A percentile compares a stretch with the other conserved stretches of the same genome.
Evolutionary conservation across 2,329 filamentous ascomycete species (phyloP).

Genomic region (Xylaria sp.): DNA sequence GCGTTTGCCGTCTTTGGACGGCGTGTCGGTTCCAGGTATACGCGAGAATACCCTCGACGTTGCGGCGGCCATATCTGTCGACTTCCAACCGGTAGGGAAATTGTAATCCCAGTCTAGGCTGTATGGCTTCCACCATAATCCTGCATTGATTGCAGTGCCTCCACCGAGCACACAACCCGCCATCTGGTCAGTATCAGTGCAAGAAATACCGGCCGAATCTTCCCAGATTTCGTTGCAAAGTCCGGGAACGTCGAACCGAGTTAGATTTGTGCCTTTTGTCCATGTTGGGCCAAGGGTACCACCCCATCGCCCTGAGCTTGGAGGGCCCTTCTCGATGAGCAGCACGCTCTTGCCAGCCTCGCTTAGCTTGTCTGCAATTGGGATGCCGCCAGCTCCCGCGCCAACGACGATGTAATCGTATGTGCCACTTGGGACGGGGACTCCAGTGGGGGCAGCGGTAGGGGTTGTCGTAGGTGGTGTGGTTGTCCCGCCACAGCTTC

Average conservation of each 20-base stretch:
- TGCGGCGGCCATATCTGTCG: slow-evolving; percentile 68
- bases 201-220: slow-evolving; percentile 71
- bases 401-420: slow-evolving; percentile 73
- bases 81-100: slow-evolving; percentile 78
- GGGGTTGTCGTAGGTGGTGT: slow-evolving; percentile 43
- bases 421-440: slow-evolving; percentile 54
- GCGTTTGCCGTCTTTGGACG: slow-evolving; percentile 72
- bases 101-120: slow-evolving; percentile 76
- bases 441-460: slow-evolving; percentile 49
- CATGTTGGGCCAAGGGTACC: slow-evolving; percentile 70
- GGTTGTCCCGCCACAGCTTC: slow-evolving; percentile 50
- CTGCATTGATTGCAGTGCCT: slow-evolving; percentile 73
- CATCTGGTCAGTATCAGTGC: slow-evolving; percentile 77
- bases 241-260: slow-evolving; percentile 77
- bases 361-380: slow-evolving; percentile 70
- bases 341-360: slow-evolving; percentile 73
- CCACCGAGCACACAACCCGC: slow-evolving; percentile 77
- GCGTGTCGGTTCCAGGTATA: slow-evolving; percentile 75
- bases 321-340: slow-evolving; percentile 69
- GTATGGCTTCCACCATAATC: slow-evolving; percentile 75
- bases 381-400: slow-evolving; percentile 68
- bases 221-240: slow-evolving; percentile 77
- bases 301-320: slow-evolving; percentile 73
- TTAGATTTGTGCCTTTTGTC: slow-evolving; percentile 70
- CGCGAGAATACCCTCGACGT: slow-evolving; percentile 72